Evolutionary conservation across 148 eudicot genomes (phyloP).

Genomic region (Persicaria maculosa): DNA sequence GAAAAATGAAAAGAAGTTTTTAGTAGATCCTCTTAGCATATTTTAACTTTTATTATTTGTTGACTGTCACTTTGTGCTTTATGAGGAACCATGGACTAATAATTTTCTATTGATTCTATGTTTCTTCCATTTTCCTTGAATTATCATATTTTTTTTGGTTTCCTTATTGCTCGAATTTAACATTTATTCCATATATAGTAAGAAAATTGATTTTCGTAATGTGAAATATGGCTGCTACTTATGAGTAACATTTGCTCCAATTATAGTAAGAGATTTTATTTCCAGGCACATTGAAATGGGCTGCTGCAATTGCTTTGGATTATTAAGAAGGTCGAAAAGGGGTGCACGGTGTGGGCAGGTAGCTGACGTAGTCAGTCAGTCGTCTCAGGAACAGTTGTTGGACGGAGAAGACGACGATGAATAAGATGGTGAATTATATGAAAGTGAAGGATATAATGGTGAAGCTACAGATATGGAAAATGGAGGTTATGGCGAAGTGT

Average conservation of each 20-base stretch:
- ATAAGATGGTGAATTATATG: slow-evolving; percentile 32
- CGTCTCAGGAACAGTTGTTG: slow-evolving; percentile 53
- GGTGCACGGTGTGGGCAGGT: slow-evolving; percentile 19
- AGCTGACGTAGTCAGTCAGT: slow-evolving; percentile 22
- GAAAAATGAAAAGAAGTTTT: background rate
- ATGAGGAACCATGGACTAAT: slow-evolving; percentile 13
- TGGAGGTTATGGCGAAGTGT: slow-evolving; percentile 23
- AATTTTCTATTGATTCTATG: background rate
- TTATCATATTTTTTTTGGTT: background rate
- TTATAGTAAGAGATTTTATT: slow-evolving; percentile 21
- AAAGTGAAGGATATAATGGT: slow-evolving; percentile 32
- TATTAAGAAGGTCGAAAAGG: slow-evolving; percentile 41
- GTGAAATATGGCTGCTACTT: slow-evolving; percentile 11
- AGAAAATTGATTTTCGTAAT: slow-evolving; percentile 25
- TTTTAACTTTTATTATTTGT: background rate
- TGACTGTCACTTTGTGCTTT: background rate
- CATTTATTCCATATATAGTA: slow-evolving; percentile 19
- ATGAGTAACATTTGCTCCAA: slow-evolving; percentile 13
- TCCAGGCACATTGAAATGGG: slow-evolving; percentile 62
- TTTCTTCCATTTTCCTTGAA: slow-evolving; percentile 11
- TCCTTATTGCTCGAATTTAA: slow-evolving; percentile 9
- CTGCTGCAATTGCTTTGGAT: slow-evolving; percentile 97
- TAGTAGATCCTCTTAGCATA: background rate
- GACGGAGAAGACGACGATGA: slow-evolving; percentile 22
- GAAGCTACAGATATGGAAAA: slow-evolving; percentile 56